A percentile compares a stretch with the other conserved stretches of the same genome.
Conservation (phyloP, 129 eudicot genomes). For the Pittosporum tobira region DNA sequence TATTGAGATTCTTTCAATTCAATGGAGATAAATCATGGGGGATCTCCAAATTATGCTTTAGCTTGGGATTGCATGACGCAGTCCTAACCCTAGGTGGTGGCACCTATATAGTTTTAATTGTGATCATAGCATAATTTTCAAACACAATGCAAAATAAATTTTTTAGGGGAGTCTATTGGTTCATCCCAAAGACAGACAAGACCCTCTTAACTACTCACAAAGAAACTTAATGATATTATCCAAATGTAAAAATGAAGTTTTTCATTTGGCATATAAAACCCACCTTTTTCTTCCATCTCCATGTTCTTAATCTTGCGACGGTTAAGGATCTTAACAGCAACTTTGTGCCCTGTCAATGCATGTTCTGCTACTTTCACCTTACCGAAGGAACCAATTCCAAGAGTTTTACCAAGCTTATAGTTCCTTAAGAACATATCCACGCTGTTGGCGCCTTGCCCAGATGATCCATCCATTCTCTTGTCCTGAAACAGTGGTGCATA, state of each 20-base stretch:
- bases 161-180: no score
- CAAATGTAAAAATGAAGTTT: neutral
- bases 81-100: no score
- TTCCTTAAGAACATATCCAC: slow-evolving; percentile 64
- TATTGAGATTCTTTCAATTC: no score
- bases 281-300: slow-evolving; percentile 99
- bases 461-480: slow-evolving; percentile 64
- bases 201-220: no score
- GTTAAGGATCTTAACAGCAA: slow-evolving; percentile 93
- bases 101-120: no score
- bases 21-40: no score
- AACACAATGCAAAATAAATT: no score
- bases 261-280: neutral
- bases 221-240: neutral
- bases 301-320: slow-evolving; percentile 86
- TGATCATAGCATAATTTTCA: no score
- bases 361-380: slow-evolving; percentile 94
- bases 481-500: slow-evolving; percentile 11
- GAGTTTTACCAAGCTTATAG: slow-evolving; percentile 92
- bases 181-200: no score
- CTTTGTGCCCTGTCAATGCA: slow-evolving; percentile 81
- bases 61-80: no score
- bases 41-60: no score
- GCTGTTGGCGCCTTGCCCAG: slow-evolving; percentile 45
- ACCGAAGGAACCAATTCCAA: slow-evolving; percentile 95